These are phyloP conservation scores for Pseudogymnoascus sp. DNA, from an alignment of 2,329 filamentous ascomycete genomes.

Conservation along the genomic window DNA sequence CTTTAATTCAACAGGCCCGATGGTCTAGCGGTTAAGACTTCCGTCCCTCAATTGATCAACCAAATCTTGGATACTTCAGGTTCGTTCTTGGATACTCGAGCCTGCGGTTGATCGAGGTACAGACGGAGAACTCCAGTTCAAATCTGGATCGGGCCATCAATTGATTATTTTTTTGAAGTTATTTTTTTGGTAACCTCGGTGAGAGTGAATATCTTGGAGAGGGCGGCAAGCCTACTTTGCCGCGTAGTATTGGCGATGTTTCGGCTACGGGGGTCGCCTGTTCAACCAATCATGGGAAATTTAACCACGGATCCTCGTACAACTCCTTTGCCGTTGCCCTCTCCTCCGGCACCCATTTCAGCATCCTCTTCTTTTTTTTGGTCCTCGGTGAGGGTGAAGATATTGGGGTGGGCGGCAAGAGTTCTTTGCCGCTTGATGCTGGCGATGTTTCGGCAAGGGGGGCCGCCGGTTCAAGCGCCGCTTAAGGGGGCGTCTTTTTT, in stretches of 20 bases:
- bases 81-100: background rate
- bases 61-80: background rate
- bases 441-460: background rate
- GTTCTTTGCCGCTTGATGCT: background rate
- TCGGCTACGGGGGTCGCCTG: no score
- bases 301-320: conserved; percentile 27
- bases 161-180: background rate
- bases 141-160: background rate
- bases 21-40: conserved; percentile 1
- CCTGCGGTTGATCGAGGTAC: background rate
- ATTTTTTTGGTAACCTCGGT: background rate
- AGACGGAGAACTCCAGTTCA: background rate
- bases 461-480: background rate
- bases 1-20: background rate
- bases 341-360: conserved; percentile 29
- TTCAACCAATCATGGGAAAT: background rate
- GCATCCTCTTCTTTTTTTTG: conserved; percentile 21
- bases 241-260: no score
- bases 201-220: background rate
- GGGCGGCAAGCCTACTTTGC: no score
- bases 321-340: conserved; percentile 30
- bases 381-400: background rate
- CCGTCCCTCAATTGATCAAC: background rate
- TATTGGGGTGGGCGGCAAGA: background rate
- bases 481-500: background rate